Percentiles rank a stretch among this genome's conserved stretches.
These are phyloP conservation scores for Holtermannia corniformis DNA, from an alignment of 768 basidiomycete genomes.

Conservation along the genomic window DNA sequence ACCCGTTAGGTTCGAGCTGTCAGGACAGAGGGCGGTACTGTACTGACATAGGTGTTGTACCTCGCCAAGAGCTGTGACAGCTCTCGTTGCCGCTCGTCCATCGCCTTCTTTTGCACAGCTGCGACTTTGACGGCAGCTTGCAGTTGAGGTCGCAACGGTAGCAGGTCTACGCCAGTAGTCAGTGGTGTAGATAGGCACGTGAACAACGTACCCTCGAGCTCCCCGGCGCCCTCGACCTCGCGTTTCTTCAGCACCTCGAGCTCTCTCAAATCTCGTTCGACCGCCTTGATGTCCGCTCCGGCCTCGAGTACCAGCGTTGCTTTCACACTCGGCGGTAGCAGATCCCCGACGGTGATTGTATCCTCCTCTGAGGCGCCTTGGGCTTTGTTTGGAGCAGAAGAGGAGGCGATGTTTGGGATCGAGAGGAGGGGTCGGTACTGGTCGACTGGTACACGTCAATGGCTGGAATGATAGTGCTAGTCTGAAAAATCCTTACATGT, in stretches of 20 bases:
- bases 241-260: constrained; percentile 15
- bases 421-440: constrained; percentile 23
- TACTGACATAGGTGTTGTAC: constrained; percentile 28
- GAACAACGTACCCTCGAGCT: constrained; percentile 20
- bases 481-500: constrained; percentile 17
- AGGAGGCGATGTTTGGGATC: neutral
- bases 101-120: constrained; percentile 1
- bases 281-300: constrained; percentile 15
- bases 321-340: constrained; percentile 20
- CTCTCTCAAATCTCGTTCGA: constrained; percentile 28
- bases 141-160: constrained; percentile 11
- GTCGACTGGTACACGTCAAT: constrained; percentile 11
- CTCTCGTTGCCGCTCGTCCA: constrained; percentile 12
- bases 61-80: constrained; percentile 14
- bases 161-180: constrained; percentile 10
- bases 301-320: constrained; percentile 29
- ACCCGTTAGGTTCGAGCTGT: neutral
- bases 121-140: neutral
- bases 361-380: neutral
- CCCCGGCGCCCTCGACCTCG: constrained; percentile 25
- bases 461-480: neutral
- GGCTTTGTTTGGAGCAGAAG: neutral
- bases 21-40: neutral
- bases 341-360: constrained; percentile 8
- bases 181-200: neutral